Base-by-base conservation (phyloP, 2,329 filamentous ascomycete genomes). In the Neofusicoccum laricinum region DNA sequence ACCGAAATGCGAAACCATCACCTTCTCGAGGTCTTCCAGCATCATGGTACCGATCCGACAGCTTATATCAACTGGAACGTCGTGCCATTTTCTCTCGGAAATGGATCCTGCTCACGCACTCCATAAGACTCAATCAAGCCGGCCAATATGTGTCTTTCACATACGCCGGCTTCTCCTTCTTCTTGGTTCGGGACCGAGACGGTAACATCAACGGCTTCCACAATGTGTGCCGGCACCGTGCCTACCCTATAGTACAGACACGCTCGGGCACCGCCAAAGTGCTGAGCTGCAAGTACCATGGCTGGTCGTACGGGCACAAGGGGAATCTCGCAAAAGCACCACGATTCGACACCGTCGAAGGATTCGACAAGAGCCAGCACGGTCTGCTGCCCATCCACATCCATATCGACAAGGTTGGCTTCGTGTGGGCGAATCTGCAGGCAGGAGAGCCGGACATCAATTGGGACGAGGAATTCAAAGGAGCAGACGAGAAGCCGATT, bases 111-210 rank as follows among this genome's bases (percentile, higher is more conserved):
- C 80, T 82, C 30, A 86, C 85, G 61, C 80, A 87, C 78, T 77
- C 81, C 68, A 76, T 76, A 63, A 79, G 84, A 64, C 75, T 86
- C 46, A 71, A 72, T 64, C 81, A 85, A 55, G 69, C 78, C 6
- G 86, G 86, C 4, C 84, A 87, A 70, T 89, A 83, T 74, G 77
- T 86, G 32, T 80, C 82, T 19, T 87, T 81, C 66, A 78, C 82
- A 12, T 72, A 86, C 4, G 84, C 85, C 6, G 85, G 82, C 12
- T 87, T 83, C 73, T 78, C 84, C 25, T 68, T 75, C 50, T 66
- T 74, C 8, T 11, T 55, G n/a, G 38, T 55, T 7, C 38, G 50
- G 12, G 49, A 57, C 61, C 49, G 49, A 34, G 41, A 46, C 11
- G 61, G 49, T 10, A 41, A 38, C 25, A 46, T 53, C n/a, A 46